Evolutionary conservation across 2,329 filamentous ascomycete genomes (phyloP).

Genomic region (Fusarium sp.): DNA sequence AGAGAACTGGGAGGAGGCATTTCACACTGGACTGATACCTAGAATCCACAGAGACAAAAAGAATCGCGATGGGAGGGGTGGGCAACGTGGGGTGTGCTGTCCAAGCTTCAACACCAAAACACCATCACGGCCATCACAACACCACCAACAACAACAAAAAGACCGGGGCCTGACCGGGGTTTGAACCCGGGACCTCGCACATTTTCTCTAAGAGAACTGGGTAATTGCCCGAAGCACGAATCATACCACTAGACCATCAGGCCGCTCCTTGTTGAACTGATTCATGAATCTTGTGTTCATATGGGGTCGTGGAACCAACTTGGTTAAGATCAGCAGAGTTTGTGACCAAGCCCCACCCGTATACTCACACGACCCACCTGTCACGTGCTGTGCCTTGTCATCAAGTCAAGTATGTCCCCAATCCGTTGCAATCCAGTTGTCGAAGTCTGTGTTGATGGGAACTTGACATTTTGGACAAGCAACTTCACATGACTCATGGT

Average conservation of each 20-base stretch:
- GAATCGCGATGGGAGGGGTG: neutral
- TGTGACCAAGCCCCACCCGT: no score
- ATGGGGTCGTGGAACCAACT: no score
- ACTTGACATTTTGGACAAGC: no score
- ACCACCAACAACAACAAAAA: neutral
- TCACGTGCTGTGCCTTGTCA: no score
- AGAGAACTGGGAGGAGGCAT: neutral
- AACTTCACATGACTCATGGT: no score
- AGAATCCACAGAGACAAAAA: neutral
- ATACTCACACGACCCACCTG: no score
- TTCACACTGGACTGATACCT: neutral
- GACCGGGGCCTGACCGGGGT: neutral
- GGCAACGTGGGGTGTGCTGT: neutral
- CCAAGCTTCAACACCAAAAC: neutral
- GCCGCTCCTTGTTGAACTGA: neutral
- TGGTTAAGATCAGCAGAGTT: no score
- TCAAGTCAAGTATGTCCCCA: no score
- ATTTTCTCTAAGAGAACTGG: constrained; percentile 12
- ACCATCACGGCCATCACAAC: neutral
- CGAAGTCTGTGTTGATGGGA: no score
- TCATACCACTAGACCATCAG: neutral
- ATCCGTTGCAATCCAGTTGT: no score
- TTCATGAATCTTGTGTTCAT: no score
- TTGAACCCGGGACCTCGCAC: constrained; percentile 28
- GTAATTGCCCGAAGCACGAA: neutral